A percentile compares a stretch with the other conserved stretches of the same genome.
phyloP scores from a whole-genome alignment of 2,329 filamentous ascomycete genomes.

The Calonectria ilicicola region DNA sequence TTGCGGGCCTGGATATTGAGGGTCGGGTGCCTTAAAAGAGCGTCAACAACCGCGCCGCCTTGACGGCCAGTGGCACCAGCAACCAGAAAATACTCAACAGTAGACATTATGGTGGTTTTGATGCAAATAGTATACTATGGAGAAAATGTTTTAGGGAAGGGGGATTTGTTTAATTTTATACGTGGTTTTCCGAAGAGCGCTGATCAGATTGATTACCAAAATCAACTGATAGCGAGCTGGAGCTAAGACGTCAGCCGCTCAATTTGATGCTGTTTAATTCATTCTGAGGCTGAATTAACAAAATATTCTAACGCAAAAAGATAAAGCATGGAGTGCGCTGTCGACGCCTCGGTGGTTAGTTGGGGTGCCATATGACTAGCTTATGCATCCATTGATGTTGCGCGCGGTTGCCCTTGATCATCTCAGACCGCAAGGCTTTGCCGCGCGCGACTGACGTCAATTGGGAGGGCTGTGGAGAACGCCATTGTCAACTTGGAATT shows the following conservation, averaged over 20 bases:
- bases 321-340: not conserved
- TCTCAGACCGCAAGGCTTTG: not conserved
- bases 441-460: constrained; percentile 9
- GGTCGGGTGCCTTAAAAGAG: constrained; percentile 37
- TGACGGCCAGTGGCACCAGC: constrained; percentile 47
- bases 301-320: not conserved
- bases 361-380: not conserved
- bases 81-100: constrained; percentile 33
- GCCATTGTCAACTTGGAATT: not conserved
- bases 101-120: constrained; percentile 11
- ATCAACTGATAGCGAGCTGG: not conserved
- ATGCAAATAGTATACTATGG: not conserved
- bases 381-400: not conserved
- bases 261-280: not conserved
- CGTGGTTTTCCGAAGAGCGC: not conserved
- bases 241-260: not conserved
- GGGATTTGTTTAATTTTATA: not conserved
- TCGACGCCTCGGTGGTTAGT: not conserved
- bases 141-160: too few relatives aligned
- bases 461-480: not conserved
- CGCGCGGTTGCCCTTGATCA: not conserved
- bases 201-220: not conserved
- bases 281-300: not conserved
- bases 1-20: constrained; percentile 57
- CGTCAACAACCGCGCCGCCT: constrained; percentile 43